Base-by-base conservation (phyloP, 495 filamentous ascomycete genomes). In the Neurospora sp. region DNA sequence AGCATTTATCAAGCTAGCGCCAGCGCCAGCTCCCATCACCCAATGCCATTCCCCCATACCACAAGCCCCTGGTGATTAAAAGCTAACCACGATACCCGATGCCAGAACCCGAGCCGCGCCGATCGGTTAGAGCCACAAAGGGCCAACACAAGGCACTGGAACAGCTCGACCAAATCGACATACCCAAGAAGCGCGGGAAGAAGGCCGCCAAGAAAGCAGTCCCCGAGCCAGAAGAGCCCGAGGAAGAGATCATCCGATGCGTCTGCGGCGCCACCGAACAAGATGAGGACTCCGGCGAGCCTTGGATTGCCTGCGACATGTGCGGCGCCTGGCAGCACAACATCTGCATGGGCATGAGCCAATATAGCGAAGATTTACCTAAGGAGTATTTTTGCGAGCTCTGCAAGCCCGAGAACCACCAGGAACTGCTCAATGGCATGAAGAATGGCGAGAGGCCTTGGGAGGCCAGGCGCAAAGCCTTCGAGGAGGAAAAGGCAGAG, bases 321-420 rank as follows among this genome's bases (percentile, higher is more conserved):
- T 99, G 96, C 78, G 88, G 89, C 38, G 94, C 91, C 69, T 99
- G 96, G 96, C 96, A 99, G 81, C 96, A 99, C 80, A 97, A 96
- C 78, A 90, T 94, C 76, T 99, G 96, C 80, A 94, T 99, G 89
- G 94, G 93, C 38, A 86, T 97, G 74, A 89, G 90, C 73, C 91
- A 93, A 75, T 90, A 90, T 73, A 88, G 92, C 18, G 90, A 93
- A 42, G 88, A 92, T 74, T 83, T 93, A 74, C 92, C 92, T 39
- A 86, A 87, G 77, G 83, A 91, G 78, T 99, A 98, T 83, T 94
- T 90, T 80, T 99, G 96, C 80, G 96, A 99, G 80, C 84, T 90
- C 80, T 99, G 96, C 84, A 86, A 86, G 69, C 96, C 95, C 5
- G 90, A 94, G 72, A 88, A 92, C 72, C 96, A 99, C 81, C 87